These are phyloP conservation scores for Xylaria venustula DNA, from an alignment of 495 filamentous ascomycete genomes.

Conservation along the genomic window DNA sequence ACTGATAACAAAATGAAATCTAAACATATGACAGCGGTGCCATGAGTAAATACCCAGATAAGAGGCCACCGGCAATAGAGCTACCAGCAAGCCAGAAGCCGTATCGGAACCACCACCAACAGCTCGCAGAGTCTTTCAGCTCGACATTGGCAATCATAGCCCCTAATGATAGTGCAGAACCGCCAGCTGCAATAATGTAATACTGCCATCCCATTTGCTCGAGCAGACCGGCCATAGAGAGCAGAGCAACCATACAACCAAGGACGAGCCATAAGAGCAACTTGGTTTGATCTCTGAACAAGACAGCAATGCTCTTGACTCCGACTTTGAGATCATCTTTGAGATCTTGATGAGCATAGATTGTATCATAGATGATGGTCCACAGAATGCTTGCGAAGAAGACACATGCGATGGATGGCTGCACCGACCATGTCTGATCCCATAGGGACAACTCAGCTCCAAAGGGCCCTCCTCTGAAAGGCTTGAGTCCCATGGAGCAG, in stretches of 20 bases:
- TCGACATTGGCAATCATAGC: conserved; percentile 39
- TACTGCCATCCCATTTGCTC: conserved; percentile 26
- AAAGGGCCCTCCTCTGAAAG: conserved; percentile 24
- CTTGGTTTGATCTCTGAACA: conserved; percentile 34
- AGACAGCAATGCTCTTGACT: conserved; percentile 38
- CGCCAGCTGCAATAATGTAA: conserved; percentile 27
- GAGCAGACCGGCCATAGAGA: conserved; percentile 24
- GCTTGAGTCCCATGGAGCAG: conserved; percentile 28
- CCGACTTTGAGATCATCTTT: conserved; percentile 35
- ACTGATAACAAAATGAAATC: not conserved
- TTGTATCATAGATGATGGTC: conserved; percentile 41
- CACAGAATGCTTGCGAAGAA: conserved; percentile 30
- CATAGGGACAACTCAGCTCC: not conserved
- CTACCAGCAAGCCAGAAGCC: conserved; percentile 37
- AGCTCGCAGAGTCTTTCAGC: conserved; percentile 34
- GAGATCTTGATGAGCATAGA: conserved; percentile 44
- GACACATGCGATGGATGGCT: conserved; percentile 19
- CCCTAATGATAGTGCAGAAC: conserved; percentile 28
- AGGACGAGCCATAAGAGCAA: conserved; percentile 24
- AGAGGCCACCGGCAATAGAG: conserved; percentile 29
- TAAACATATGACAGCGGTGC: not conserved
- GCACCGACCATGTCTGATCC: conserved; percentile 12
- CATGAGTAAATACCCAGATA: conserved; percentile 30
- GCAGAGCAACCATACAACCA: conserved; percentile 23
- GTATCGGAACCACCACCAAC: conserved; percentile 41